Percentiles rank a stretch among this genome's conserved stretches.
Evolutionary conservation across 768 basidiomycete genomes (phyloP).

Genomic region (Mrakia hoshinonis): DNA sequence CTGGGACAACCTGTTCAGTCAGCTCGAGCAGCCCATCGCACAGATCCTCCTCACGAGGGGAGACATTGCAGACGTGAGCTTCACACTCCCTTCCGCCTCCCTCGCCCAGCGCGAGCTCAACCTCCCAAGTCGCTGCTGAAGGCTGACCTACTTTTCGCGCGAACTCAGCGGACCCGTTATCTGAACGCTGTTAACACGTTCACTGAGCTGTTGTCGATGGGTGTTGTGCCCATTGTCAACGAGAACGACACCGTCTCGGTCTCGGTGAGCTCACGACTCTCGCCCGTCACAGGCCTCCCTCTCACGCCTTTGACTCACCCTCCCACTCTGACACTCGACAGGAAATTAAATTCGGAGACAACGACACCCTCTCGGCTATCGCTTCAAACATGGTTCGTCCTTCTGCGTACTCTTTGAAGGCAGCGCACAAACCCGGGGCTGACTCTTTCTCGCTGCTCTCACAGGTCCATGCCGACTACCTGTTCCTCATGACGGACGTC

Average conservation of each 20-base stretch:
- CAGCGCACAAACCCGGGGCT: neutral
- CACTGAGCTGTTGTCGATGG: constrained; percentile 81
- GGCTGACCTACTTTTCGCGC: neutral
- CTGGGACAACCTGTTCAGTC: constrained; percentile 93
- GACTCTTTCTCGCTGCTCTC: neutral
- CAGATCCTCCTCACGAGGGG: constrained; percentile 89
- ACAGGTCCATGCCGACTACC: constrained; percentile 78
- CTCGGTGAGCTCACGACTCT: constrained; percentile 55
- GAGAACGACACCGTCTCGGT: constrained; percentile 99
- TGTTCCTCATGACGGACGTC: constrained; percentile 93
- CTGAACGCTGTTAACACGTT: constrained; percentile 94
- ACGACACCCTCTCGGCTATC: constrained; percentile 94
- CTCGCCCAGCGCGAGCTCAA: neutral
- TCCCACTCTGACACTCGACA: constrained; percentile 38
- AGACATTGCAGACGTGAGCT: constrained; percentile 84
- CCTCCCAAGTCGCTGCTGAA: neutral
- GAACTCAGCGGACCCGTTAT: constrained; percentile 73
- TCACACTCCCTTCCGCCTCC: neutral
- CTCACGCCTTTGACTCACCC: neutral
- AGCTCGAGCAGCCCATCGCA: constrained; percentile 88
- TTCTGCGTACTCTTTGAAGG: neutral
- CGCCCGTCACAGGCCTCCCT: neutral
- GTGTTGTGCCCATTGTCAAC: constrained; percentile 95
- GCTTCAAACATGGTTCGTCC: constrained; percentile 71
- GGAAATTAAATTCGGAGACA: constrained; percentile 99